Percentiles rank a stretch among this genome's conserved stretches.
Evolutionary conservation across 2,329 filamentous ascomycete genomes (phyloP).

Genomic region (Cladosporium austrohemisphaericum): DNA sequence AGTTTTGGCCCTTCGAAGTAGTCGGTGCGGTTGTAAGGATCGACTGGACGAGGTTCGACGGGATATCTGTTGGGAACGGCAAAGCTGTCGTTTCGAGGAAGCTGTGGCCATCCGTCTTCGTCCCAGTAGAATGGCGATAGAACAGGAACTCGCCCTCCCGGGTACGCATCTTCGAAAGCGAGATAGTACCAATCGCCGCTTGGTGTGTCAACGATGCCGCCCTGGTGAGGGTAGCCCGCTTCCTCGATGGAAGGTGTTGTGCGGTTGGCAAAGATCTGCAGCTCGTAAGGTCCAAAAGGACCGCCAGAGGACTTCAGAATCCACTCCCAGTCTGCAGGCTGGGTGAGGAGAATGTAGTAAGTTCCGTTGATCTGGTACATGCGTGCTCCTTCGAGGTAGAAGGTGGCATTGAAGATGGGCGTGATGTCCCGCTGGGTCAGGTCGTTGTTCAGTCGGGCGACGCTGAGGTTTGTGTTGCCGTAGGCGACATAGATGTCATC

Average conservation of each 20-base stretch:
- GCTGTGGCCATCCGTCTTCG: constrained; percentile 49
- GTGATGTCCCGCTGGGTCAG: constrained; percentile 44
- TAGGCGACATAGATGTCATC: constrained; percentile 59
- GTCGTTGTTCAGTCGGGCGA: constrained; percentile 51
- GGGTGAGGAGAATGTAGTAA: constrained; percentile 55
- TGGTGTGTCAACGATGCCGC: constrained; percentile 52
- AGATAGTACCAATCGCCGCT: constrained; percentile 58
- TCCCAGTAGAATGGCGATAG: constrained; percentile 54
- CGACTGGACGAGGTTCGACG: constrained; percentile 29
- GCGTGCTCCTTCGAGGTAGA: constrained; percentile 48
- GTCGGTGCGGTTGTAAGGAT: constrained; percentile 36
- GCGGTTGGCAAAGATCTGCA: constrained; percentile 42
- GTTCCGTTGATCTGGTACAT: constrained; percentile 56
- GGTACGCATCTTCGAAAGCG: constrained; percentile 55
- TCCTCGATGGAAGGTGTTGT: constrained; percentile 26
- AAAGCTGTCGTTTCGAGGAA: constrained; percentile 40
- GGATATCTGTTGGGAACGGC: constrained; percentile 44
- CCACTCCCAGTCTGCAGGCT: constrained; percentile 45
- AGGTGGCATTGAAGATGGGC: constrained; percentile 40
- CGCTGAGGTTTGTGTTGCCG: constrained; percentile 46
- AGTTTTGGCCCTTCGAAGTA: constrained; percentile 44
- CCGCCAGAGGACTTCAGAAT: constrained; percentile 48
- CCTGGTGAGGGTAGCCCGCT: constrained; percentile 46
- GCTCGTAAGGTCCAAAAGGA: constrained; percentile 53
- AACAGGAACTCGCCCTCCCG: constrained; percentile 55